Evolutionary conservation across 2,329 filamentous ascomycete species (phyloP), one percentile per base, ranked within the genome.

Genomic region (Cytospora piceae): DNA sequence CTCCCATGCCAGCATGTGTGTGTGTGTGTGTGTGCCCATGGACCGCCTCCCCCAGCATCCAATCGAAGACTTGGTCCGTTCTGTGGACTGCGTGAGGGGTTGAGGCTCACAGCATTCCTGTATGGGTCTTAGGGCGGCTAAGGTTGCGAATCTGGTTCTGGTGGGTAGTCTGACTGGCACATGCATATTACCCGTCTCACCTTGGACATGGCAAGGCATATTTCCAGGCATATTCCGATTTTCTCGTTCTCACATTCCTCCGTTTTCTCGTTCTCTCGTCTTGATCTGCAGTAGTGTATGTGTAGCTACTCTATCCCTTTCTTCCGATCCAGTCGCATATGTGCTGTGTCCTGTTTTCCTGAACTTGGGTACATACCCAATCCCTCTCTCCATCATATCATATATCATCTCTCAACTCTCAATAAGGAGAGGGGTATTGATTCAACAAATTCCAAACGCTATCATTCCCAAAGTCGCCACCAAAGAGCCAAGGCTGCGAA

Each of bases 391-490:
- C 20, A n/a, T 42, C 39, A 42, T 42, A 20, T 42, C 39, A 20
- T 42, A 42, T 42, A 42, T 42, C 17, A n/a, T 42, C 39, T 42
- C 17, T 42, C 39, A 20, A 20, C n/a, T 17, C 20, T 64, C 32
- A 75, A 63, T 70, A 68, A 39, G 70, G 71, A 68, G 66, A 61
- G 20, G 62, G 58, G 65, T 73, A 74, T 59, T 74, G 71, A 61
- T 74, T 74, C 42, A 74, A 57, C 63, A 74, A 54, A 59, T 60
- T 74, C 73, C 73, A 75, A 57, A 74, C 71, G 61, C 70, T 74
- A 64, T 74, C 71, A 51, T 71, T 69, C n/a, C 70, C 72, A 66
- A 74, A 73, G 37, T 72, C 69, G 2, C 71, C 73, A 42, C 69
- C 71, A 63, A 75, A 73, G 54, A 68, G 70, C 64, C 65, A 69